phyloP scores from a whole-genome alignment of 345 rosid genomes.

The Aquilaria malaccensis region DNA sequence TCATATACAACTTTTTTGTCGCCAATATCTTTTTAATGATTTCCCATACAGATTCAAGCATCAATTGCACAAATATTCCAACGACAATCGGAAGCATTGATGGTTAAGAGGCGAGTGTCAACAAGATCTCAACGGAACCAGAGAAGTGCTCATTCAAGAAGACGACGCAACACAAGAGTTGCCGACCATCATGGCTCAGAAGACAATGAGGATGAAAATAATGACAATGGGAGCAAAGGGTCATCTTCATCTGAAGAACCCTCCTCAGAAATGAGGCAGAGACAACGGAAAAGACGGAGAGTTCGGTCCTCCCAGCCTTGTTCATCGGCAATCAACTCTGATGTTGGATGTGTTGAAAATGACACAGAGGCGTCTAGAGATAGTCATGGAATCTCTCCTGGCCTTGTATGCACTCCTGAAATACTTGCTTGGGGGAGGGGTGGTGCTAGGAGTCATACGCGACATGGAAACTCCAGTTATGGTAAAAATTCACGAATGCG shows the following conservation, averaged over 20 bases:
- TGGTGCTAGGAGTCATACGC: conserved; percentile 74
- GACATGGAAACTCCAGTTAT: conserved; percentile 60
- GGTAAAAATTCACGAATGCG: conserved; percentile 59
- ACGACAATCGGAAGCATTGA: conserved; percentile 70
- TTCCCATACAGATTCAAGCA: conserved; percentile 70
- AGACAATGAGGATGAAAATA: conserved; percentile 67
- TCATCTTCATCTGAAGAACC: conserved; percentile 78
- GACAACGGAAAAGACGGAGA: conserved; percentile 50
- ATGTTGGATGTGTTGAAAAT: conserved; percentile 40
- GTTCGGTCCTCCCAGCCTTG: conserved; percentile 44
- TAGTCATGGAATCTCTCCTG: conserved; percentile 61
- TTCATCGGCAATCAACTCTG: conserved; percentile 48
- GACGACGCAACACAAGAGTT: conserved; percentile 48
- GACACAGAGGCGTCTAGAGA: conserved; percentile 51
- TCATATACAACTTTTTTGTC: background rate
- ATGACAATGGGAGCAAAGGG: conserved; percentile 50
- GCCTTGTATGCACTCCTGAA: conserved; percentile 64
- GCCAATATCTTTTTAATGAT: conserved; percentile 7
- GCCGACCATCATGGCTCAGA: conserved; percentile 56
- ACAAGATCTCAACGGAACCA: conserved; percentile 48
- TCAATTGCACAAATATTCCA: conserved; percentile 82
- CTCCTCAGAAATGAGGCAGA: conserved; percentile 35
- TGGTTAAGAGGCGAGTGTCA: conserved; percentile 43
- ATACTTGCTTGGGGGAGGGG: conserved; percentile 93
- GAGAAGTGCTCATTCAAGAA: conserved; percentile 39